Evolutionary conservation across 768 basidiomycete species (phyloP).

Genomic region (Pholiota microspora): DNA sequence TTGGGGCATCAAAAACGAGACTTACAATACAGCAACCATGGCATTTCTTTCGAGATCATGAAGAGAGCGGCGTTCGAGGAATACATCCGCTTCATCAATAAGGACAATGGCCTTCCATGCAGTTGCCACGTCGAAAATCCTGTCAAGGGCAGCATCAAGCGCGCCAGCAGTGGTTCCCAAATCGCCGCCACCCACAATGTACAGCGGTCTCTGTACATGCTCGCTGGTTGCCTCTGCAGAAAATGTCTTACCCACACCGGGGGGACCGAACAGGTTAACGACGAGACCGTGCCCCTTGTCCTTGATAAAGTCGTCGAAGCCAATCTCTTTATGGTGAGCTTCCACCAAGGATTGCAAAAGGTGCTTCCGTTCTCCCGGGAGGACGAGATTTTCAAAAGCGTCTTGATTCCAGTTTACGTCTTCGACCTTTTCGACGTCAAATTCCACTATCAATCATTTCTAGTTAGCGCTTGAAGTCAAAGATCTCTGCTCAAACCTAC

Average conservation of each 20-base stretch:
- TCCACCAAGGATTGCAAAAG: constrained; percentile 58
- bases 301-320: constrained; percentile 60
- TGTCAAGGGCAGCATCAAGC: constrained; percentile 44
- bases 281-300: constrained; percentile 65
- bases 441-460: constrained; percentile 43
- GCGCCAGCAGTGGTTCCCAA: constrained; percentile 44
- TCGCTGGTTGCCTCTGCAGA: constrained; percentile 61
- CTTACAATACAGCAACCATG: constrained; percentile 68
- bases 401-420: constrained; percentile 56
- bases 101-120: constrained; percentile 61
- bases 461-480: neutral
- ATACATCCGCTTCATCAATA: constrained; percentile 69
- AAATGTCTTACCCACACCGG: constrained; percentile 57
- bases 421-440: constrained; percentile 52
- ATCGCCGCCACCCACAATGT: constrained; percentile 55
- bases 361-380: constrained; percentile 50
- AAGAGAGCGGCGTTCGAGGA: constrained; percentile 66
- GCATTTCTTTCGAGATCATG: constrained; percentile 67
- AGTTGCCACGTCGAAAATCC: constrained; percentile 51
- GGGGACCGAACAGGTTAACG: constrained; percentile 55
- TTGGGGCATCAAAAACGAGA: constrained; percentile 2
- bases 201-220: constrained; percentile 50
- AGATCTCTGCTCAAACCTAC: constrained; percentile 31
- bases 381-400: constrained; percentile 58
- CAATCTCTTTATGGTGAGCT: constrained; percentile 49